Percentiles rank a stretch among this genome's conserved stretches.
Conservation (phyloP, 768 basidiomycete genomes). For the Leucocoprinus leucothites region DNA sequence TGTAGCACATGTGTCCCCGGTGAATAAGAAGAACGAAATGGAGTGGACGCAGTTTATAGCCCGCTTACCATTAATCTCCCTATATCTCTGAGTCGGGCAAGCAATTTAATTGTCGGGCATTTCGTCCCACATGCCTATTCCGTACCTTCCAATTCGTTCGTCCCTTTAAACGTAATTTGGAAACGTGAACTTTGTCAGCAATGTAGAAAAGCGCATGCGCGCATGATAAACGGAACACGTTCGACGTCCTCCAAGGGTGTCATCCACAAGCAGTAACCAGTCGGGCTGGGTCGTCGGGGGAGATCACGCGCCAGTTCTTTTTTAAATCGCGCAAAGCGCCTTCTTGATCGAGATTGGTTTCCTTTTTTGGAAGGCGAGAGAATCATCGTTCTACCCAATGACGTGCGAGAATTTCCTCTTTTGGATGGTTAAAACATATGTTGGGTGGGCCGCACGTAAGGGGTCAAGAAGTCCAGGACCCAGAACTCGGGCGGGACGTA, state of each 20-base stretch:
- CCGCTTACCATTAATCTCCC: too few relatives aligned
- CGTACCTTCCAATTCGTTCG: neutral
- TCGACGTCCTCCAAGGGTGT: neutral
- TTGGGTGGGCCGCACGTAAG: neutral
- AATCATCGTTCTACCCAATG: neutral
- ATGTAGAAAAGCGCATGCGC: too few relatives aligned
- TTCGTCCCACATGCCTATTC: conserved; percentile 4
- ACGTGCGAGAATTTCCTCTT: conserved; percentile 11
- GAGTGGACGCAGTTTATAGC: too few relatives aligned
- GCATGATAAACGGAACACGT: conserved; percentile 1
- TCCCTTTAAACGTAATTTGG: neutral
- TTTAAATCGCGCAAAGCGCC: neutral
- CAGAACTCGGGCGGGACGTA: conserved; percentile 1
- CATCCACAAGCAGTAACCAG: neutral
- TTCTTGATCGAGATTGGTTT: conserved; percentile 7
- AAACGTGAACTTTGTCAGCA: neutral
- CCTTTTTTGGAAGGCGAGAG: neutral
- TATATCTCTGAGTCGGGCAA: too few relatives aligned
- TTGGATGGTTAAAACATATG: conserved; percentile 1
- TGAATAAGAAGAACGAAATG: neutral
- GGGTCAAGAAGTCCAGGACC: neutral
- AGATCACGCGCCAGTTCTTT: conserved; percentile 1
- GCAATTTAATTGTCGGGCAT: neutral
- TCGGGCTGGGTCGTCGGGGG: conserved; percentile 3
- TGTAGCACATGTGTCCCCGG: neutral